Percentiles rank a stretch among this genome's conserved stretches.
Evolutionary conservation across 805 yeast species (phyloP).

Genomic region (Metschnikowia hibisci): DNA sequence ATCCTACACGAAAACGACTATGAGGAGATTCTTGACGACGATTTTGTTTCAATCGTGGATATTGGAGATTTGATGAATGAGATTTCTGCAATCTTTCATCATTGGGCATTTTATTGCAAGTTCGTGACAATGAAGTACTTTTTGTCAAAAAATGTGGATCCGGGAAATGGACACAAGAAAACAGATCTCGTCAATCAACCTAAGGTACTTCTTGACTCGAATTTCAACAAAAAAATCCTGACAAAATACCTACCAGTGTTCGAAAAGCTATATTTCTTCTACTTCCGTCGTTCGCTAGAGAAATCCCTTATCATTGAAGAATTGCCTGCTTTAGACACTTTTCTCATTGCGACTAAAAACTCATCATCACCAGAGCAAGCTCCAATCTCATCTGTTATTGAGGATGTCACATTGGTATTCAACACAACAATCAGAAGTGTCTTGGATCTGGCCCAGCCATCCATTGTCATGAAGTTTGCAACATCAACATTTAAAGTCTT

Average conservation of each 20-base stretch:
- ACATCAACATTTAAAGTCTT: constrained; percentile 55
- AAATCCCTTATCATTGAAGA: constrained; percentile 80
- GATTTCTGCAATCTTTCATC: constrained; percentile 69
- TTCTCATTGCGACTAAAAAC: constrained; percentile 24
- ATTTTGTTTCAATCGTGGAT: constrained; percentile 51
- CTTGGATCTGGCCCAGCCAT: constrained; percentile 66
- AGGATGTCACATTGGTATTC: constrained; percentile 73
- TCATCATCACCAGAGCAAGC: constrained; percentile 47
- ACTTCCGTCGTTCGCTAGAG: constrained; percentile 72
- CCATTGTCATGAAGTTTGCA: constrained; percentile 52
- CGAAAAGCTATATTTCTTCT: constrained; percentile 60
- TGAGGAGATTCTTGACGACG: constrained; percentile 29
- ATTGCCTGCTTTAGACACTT: constrained; percentile 50
- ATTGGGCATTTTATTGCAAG: constrained; percentile 78
- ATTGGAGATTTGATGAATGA: constrained; percentile 69
- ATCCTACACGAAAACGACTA: constrained; percentile 7
- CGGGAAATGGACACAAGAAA: not conserved
- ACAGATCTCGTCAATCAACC: constrained; percentile 41
- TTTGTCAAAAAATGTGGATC: constrained; percentile 8
- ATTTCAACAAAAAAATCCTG: constrained; percentile 53
- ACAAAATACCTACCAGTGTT: constrained; percentile 55
- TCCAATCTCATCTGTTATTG: constrained; percentile 80
- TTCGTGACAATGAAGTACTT: constrained; percentile 70
- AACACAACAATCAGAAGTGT: constrained; percentile 63
- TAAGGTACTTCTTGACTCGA: constrained; percentile 48